phyloP scores from a whole-genome alignment of 768 basidiomycete genomes.

The Mycena pura region DNA sequence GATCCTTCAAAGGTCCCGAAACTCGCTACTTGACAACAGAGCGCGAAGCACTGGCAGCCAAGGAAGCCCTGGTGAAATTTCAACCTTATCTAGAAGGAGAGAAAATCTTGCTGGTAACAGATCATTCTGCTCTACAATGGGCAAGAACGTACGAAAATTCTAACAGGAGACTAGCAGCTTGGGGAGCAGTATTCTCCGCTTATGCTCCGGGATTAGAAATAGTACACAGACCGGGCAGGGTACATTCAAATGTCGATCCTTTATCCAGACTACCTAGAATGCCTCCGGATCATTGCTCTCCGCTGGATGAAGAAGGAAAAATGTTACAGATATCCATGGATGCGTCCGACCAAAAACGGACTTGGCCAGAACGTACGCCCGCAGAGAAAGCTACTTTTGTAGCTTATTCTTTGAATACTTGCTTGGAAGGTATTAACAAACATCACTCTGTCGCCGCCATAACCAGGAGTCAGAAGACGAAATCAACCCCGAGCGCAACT shows the following conservation, averaged over 20 bases:
- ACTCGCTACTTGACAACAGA: conserved; percentile 35
- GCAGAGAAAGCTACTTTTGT: too few species aligned
- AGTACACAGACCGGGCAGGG: background rate
- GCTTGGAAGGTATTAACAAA: too few species aligned
- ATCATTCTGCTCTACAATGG: conserved; percentile 16
- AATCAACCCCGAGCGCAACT: too few species aligned
- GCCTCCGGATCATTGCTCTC: background rate
- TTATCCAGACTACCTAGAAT: background rate
- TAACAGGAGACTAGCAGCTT: conserved; percentile 24
- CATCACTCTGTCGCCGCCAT: too few species aligned
- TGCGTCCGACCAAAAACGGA: too few species aligned
- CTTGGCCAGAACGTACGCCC: too few species aligned
- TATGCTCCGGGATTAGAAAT: background rate
- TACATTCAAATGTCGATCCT: conserved; percentile 10
- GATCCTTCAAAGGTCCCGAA: conserved; percentile 30
- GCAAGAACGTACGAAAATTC: conserved; percentile 6
- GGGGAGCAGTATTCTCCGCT: conserved; percentile 32
- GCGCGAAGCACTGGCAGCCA: conserved; percentile 32
- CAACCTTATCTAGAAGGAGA: conserved; percentile 39
- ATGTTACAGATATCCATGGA: too few species aligned
- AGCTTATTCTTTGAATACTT: too few species aligned
- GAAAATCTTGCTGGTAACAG: conserved; percentile 14
- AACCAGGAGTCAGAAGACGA: too few species aligned
- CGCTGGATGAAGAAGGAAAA: too few species aligned
- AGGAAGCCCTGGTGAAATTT: conserved; percentile 36